phyloP scores from a whole-genome alignment of 2,329 filamentous ascomycete genomes.

The Venturia asperata region DNA sequence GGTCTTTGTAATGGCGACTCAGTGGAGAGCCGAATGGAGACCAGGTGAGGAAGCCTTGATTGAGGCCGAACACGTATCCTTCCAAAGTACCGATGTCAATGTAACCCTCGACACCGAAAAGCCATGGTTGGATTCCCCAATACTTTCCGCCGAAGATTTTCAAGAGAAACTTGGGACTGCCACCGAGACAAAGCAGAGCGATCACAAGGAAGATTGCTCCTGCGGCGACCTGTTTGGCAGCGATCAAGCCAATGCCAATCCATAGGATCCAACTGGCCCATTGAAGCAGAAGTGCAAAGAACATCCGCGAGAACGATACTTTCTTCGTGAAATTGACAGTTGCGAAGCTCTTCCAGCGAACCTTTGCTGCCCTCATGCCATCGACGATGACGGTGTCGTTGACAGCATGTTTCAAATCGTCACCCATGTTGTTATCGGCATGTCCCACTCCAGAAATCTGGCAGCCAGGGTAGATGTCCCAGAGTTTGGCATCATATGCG shows the following conservation, averaged over 20 bases:
- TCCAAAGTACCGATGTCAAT: slow-evolving; percentile 36
- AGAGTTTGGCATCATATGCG: slow-evolving; percentile 36
- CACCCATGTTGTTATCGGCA: slow-evolving; percentile 16
- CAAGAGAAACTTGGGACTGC: slow-evolving; percentile 30
- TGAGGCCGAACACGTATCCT: slow-evolving; percentile 33
- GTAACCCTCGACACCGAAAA: slow-evolving; percentile 40
- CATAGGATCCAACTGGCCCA: slow-evolving; percentile 20
- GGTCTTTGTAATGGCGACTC: slow-evolving; percentile 29
- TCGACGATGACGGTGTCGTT: slow-evolving; percentile 40
- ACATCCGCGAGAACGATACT: slow-evolving; percentile 26
- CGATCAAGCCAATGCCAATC: slow-evolving; percentile 20
- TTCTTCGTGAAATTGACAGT: slow-evolving; percentile 29
- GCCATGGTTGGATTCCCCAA: slow-evolving; percentile 36
- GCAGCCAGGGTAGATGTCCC: slow-evolving; percentile 39
- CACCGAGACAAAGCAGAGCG: neutral
- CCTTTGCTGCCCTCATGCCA: slow-evolving; percentile 36
- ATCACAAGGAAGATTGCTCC: neutral
- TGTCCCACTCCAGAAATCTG: slow-evolving; percentile 37
- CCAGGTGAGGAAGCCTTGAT: slow-evolving; percentile 34
- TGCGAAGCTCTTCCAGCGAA: slow-evolving; percentile 39
- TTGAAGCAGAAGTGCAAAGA: slow-evolving; percentile 22
- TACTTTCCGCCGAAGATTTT: slow-evolving; percentile 36
- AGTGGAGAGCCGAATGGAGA: slow-evolving; percentile 29
- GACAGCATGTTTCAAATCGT: neutral
- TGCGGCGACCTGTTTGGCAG: neutral